These are phyloP conservation scores for Botryotinia narcissicola DNA, from an alignment of 2,329 filamentous ascomycete genomes.

Conservation along the genomic window DNA sequence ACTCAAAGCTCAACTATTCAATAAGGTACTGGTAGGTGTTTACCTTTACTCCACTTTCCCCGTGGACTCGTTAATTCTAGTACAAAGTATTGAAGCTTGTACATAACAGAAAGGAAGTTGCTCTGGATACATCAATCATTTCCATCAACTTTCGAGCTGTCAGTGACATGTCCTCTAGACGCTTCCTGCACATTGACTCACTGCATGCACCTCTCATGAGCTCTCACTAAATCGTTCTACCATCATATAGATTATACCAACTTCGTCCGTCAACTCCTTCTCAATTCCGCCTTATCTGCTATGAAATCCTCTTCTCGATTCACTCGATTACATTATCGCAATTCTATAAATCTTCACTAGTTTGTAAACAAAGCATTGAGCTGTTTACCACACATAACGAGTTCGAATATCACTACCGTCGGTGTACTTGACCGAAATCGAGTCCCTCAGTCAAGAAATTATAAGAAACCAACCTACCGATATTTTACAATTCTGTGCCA, in stretches of 20 bases:
- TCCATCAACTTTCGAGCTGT: neutral
- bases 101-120: neutral
- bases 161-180: neutral
- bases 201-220: neutral
- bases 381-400: neutral
- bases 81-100: neutral
- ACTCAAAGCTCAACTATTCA: conserved; percentile 1
- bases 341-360: conserved; percentile 5
- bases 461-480: conserved; percentile 58
- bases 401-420: conserved; percentile 48
- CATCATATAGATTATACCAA: conserved; percentile 4
- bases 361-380: conserved; percentile 18
- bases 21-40: neutral
- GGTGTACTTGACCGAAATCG: conserved; percentile 61
- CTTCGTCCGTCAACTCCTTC: neutral
- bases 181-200: neutral
- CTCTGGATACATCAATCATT: neutral
- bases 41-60: conserved; percentile 1
- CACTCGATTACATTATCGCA: neutral
- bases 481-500: conserved; percentile 68
- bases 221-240: conserved; percentile 8
- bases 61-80: conserved; percentile 2
- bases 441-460: conserved; percentile 61
- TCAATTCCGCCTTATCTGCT: conserved; percentile 6
- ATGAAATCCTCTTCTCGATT: conserved; percentile 7